Percentiles rank a stretch among this genome's conserved stretches.
Conservation (phyloP, 1,284 basidiomycete species). For the Mycosarcoma mackinlayi region DNA sequence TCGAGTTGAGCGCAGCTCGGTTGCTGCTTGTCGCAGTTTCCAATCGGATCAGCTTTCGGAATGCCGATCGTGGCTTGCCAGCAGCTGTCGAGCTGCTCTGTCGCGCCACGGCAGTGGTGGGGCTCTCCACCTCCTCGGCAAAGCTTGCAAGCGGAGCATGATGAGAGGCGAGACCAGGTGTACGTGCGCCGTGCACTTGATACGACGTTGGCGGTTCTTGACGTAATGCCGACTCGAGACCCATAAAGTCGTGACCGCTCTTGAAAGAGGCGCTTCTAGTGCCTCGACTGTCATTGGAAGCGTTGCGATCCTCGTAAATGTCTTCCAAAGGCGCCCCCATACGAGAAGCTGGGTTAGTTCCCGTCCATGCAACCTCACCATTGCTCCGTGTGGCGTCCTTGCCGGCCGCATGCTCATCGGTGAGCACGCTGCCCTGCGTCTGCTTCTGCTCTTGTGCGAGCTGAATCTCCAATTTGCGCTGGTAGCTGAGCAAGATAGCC, state of each 20-base stretch:
- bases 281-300: conserved; percentile 14
- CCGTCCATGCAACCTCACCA: not conserved
- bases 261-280: conserved; percentile 31
- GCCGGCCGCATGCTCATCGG: conserved; percentile 1
- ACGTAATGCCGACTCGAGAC: conserved; percentile 20
- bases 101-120: not conserved
- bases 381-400: not conserved
- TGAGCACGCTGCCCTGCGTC: conserved; percentile 17
- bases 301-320: conserved; percentile 26
- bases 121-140: conserved; percentile 12
- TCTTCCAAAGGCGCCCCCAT: conserved; percentile 26
- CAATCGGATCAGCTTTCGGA: conserved; percentile 17
- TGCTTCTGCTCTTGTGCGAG: conserved; percentile 26
- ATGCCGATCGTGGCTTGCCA: conserved; percentile 8
- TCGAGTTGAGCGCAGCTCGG: not conserved
- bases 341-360: not conserved
- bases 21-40: conserved; percentile 15
- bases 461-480: conserved; percentile 29
- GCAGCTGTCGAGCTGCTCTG: conserved; percentile 6
- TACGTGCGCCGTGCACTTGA: conserved; percentile 2
- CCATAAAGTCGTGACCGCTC: conserved; percentile 21
- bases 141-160: conserved; percentile 11
- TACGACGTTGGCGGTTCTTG: conserved; percentile 14
- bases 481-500: conserved; percentile 31
- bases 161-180: conserved; percentile 3